Percentiles rank a stretch among this genome's conserved stretches.
These are phyloP conservation scores for Jimgerdemannia flammicorona DNA, from an alignment of 192 early-diverging fungal genomes.

Conservation along the genomic window DNA sequence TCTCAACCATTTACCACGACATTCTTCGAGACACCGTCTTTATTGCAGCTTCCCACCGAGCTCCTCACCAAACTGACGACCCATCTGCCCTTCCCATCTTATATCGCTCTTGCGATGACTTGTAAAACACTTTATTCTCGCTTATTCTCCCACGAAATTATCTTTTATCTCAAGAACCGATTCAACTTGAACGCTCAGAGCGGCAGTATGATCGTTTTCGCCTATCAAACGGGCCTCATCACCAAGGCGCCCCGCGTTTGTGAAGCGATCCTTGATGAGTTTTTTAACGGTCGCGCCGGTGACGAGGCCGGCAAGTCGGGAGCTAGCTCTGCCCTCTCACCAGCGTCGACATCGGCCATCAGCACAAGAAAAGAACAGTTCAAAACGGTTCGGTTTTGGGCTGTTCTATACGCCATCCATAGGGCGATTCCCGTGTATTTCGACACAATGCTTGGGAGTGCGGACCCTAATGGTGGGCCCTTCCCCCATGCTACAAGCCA, in stretches of 20 bases:
- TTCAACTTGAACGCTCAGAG: slow-evolving; percentile 13
- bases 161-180: slow-evolving; percentile 6
- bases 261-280: slow-evolving; percentile 9
- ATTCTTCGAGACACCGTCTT: not conserved
- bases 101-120: slow-evolving; percentile 11
- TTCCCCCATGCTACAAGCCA: not conserved
- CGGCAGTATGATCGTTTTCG: slow-evolving; percentile 14
- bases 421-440: slow-evolving; percentile 9
- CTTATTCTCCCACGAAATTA: slow-evolving; percentile 5
- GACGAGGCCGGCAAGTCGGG: not conserved
- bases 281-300: slow-evolving; percentile 3
- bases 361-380: not conserved
- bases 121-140: slow-evolving; percentile 2
- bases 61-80: slow-evolving; percentile 3
- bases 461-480: not conserved
- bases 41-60: slow-evolving; percentile 4
- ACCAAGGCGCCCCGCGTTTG: slow-evolving; percentile 12
- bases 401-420: slow-evolving; percentile 11
- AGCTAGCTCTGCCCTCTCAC: not conserved
- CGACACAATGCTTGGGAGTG: slow-evolving; percentile 5
- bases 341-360: not conserved
- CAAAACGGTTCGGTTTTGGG: slow-evolving; percentile 11
- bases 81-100: slow-evolving; percentile 5
- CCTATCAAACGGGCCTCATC: slow-evolving; percentile 13
- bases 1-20: not conserved